These are phyloP conservation scores for Ogataea paradorogensis DNA, from an alignment of 805 yeast species.

Conservation along the genomic window DNA sequence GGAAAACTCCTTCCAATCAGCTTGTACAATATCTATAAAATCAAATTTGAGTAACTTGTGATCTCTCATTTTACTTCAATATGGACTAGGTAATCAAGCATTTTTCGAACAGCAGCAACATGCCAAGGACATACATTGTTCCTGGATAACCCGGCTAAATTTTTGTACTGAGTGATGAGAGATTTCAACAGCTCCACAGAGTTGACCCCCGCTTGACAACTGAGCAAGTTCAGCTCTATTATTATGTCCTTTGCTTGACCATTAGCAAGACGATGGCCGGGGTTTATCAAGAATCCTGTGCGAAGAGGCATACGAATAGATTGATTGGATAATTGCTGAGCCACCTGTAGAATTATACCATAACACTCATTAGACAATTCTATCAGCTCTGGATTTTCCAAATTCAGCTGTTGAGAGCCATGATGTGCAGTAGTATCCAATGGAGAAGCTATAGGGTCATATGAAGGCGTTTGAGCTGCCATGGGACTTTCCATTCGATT, in stretches of 20 bases:
- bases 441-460: conserved; percentile 28
- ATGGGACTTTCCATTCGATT: conserved; percentile 31
- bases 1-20: conserved; percentile 1
- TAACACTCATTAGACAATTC: conserved; percentile 50
- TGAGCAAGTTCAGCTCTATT: conserved; percentile 62
- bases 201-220: conserved; percentile 69
- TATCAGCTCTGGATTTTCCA: conserved; percentile 33
- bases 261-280: conserved; percentile 7
- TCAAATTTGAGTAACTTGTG: background rate
- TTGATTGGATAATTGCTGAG: conserved; percentile 67
- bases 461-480: conserved; percentile 28
- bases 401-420: conserved; percentile 2
- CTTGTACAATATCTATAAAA: conserved; percentile 4
- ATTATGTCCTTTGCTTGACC: conserved; percentile 27
- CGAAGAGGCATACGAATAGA: conserved; percentile 68
- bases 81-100: conserved; percentile 58
- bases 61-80: conserved; percentile 41
- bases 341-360: conserved; percentile 56
- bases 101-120: conserved; percentile 61
- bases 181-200: conserved; percentile 52
- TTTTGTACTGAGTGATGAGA: conserved; percentile 59
- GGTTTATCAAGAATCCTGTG: conserved; percentile 62
- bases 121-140: conserved; percentile 61
- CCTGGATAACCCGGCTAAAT: conserved; percentile 34
- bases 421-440: conserved; percentile 15